Evolutionary conservation across 805 yeast species (phyloP), one percentile per base, ranked within the genome.

Genomic region (Cyberlindnera nakhonratchasimensis): DNA sequence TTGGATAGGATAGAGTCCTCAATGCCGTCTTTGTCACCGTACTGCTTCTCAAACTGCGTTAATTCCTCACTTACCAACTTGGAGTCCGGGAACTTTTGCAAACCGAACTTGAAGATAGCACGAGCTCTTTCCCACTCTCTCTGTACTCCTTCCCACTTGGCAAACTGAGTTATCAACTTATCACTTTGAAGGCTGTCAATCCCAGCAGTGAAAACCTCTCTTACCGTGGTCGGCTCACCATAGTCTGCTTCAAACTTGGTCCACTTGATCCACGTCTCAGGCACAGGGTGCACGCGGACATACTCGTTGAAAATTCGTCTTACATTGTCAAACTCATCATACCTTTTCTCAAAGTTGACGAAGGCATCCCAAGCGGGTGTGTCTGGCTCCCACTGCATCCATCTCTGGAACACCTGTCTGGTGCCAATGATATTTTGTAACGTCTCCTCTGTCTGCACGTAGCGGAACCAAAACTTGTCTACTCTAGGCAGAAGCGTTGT

Each of bases 381-480:
- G 10, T 66, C 67, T 0, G 96, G 96, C 47, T 77, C 78, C 88
- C 95, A 85, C 20, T 69, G 65, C 38, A 85, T 65, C 99, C 99
- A 91, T 43, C 83, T 71, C 45, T 80, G 79, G 62, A 82, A 90
- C 6, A 91, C 69, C 12, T 64, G 61, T 38, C 95, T 64, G 3
- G 82, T 82, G 7, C 82, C 80, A 5, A 66, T 59, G 30, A 77
- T 64, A 55, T 87, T 79, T 29, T 79, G 80, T 20, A 88, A 63
- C 1, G 84, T 73, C 62, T 89, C 97, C 61, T 89, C 97, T 14
- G 90, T 74, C 34, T 83, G 80, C 7, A 86, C 80, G 55, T 87
- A 89, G 46, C 80, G 72, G 57, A 77, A 86, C 97, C 98, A 91
- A 17, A 91, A 64, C 59, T 90, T 90, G 53, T 84, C 90, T 4